A percentile compares a stretch with the other conserved stretches of the same genome.
Evolutionary conservation across 306 rosid species (phyloP).

Genomic region (Carpinus viminea): DNA sequence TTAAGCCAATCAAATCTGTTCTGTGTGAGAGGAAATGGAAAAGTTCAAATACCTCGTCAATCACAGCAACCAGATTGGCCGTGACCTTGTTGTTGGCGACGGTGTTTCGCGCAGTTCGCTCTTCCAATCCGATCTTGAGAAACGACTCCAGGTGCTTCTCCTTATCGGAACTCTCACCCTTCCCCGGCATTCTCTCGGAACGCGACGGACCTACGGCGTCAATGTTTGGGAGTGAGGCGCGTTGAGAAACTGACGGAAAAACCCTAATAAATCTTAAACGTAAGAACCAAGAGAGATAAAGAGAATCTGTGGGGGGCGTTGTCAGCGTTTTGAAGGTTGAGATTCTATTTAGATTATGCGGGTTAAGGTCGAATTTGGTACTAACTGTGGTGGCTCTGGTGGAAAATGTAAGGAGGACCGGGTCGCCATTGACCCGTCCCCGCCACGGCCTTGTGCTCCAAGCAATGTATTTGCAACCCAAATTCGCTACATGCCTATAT

Average conservation of each 20-base stretch:
- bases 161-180: conserved; percentile 62
- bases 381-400: no score
- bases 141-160: conserved; percentile 73
- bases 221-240: not conserved
- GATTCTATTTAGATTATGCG: not conserved
- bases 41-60: conserved; percentile 56
- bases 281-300: not conserved
- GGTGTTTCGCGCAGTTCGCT: conserved; percentile 85
- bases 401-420: no score
- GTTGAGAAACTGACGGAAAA: not conserved
- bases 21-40: not conserved
- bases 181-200: conserved; percentile 47
- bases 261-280: not conserved
- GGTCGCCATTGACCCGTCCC: no score
- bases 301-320: not conserved
- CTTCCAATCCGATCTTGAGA: conserved; percentile 71
- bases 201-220: not conserved
- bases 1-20: not conserved
- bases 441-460: no score
- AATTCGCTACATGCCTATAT: no score
- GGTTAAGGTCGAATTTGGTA: not conserved
- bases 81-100: conserved; percentile 88
- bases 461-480: no score
- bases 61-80: conserved; percentile 72
- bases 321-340: not conserved